Evolutionary conservation across 768 basidiomycete genomes (phyloP).

Genomic region (Boletus insuetus): DNA sequence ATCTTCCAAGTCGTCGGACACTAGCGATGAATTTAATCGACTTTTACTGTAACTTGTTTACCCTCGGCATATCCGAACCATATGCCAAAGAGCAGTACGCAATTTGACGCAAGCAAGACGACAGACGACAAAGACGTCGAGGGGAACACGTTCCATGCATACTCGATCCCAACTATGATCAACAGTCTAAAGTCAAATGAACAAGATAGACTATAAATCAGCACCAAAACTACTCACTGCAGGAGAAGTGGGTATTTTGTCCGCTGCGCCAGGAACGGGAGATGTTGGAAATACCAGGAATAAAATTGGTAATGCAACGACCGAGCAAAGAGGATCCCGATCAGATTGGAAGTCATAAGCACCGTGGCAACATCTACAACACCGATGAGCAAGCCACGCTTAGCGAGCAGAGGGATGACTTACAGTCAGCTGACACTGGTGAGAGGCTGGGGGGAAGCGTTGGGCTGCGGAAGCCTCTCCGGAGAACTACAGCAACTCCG

Average conservation of each 20-base stretch:
- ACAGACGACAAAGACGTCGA: slow-evolving; percentile 68
- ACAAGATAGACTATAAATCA: slow-evolving; percentile 1
- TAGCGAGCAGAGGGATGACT: slow-evolving; percentile 22
- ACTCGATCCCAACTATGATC: slow-evolving; percentile 67
- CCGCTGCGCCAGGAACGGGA: slow-evolving; percentile 81
- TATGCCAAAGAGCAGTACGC: slow-evolving; percentile 51
- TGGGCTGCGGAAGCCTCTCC: slow-evolving; percentile 52
- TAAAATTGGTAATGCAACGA: slow-evolving; percentile 99
- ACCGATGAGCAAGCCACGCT: slow-evolving; percentile 13
- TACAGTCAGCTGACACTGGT: slow-evolving; percentile 62
- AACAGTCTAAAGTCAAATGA: slow-evolving; percentile 44
- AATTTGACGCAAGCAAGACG: slow-evolving; percentile 51
- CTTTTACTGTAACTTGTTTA: slow-evolving; percentile 14
- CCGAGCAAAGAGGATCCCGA: slow-evolving; percentile 89
- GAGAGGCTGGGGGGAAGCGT: slow-evolving; percentile 43
- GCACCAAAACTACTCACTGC: slow-evolving; percentile 46
- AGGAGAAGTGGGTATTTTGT: slow-evolving; percentile 59
- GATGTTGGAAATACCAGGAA: slow-evolving; percentile 92
- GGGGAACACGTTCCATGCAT: slow-evolving; percentile 86
- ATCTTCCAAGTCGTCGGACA: background rate
- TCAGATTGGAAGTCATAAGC: slow-evolving; percentile 87
- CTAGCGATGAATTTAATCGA: background rate
- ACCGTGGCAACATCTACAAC: slow-evolving; percentile 70
- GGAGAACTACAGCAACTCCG: slow-evolving; percentile 55
- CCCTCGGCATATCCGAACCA: slow-evolving; percentile 50